Conservation (phyloP, 2,329 filamentous ascomycete genomes). For the Trichophyton schoenleinii region DNA sequence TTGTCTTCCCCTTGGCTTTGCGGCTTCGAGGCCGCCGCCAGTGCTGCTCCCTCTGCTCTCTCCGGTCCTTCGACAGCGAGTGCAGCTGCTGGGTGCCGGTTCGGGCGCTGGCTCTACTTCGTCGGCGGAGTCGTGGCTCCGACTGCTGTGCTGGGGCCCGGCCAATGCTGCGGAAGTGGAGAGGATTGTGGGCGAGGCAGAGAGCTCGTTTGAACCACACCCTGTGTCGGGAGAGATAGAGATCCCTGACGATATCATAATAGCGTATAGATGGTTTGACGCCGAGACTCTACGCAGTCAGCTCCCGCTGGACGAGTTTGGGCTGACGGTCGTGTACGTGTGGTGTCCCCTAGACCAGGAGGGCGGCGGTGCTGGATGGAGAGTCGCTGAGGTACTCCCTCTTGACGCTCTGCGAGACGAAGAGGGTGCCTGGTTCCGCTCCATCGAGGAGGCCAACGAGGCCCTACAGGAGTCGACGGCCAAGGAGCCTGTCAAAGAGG, state of each 20-base stretch:
- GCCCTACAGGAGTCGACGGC: slow-evolving; percentile 27
- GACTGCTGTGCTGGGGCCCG: slow-evolving; percentile 47
- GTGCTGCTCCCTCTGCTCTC: slow-evolving; percentile 49
- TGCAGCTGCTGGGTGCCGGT: slow-evolving; percentile 43
- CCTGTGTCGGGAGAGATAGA: slow-evolving; percentile 55
- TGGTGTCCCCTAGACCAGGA: slow-evolving; percentile 49
- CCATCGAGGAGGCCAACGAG: slow-evolving; percentile 44
- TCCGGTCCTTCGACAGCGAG: slow-evolving; percentile 50
- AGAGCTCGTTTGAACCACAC: slow-evolving; percentile 48
- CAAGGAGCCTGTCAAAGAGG: slow-evolving; percentile 25
- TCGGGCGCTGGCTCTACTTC: slow-evolving; percentile 30
- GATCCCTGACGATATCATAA: slow-evolving; percentile 43
- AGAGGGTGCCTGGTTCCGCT: slow-evolving; percentile 40
- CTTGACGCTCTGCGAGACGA: slow-evolving; percentile 38
- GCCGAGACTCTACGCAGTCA: slow-evolving; percentile 49
- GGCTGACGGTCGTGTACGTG: slow-evolving; percentile 44
- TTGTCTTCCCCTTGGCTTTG: slow-evolving; percentile 49
- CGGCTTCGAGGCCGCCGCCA: slow-evolving; percentile 47
- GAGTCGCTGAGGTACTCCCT: slow-evolving; percentile 46
- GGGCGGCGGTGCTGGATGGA: slow-evolving; percentile 43
- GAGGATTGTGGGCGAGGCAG: slow-evolving; percentile 40
- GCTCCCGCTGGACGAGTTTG: slow-evolving; percentile 43
- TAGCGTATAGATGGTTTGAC: slow-evolving; percentile 47
- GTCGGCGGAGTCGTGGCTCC: slow-evolving; percentile 43
- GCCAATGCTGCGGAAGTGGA: slow-evolving; percentile 42